Percentiles rank a stretch among this genome's conserved stretches.
Evolutionary conservation across 2,329 filamentous ascomycete species (phyloP).

Genomic region (Hymenoscyphus scutula): DNA sequence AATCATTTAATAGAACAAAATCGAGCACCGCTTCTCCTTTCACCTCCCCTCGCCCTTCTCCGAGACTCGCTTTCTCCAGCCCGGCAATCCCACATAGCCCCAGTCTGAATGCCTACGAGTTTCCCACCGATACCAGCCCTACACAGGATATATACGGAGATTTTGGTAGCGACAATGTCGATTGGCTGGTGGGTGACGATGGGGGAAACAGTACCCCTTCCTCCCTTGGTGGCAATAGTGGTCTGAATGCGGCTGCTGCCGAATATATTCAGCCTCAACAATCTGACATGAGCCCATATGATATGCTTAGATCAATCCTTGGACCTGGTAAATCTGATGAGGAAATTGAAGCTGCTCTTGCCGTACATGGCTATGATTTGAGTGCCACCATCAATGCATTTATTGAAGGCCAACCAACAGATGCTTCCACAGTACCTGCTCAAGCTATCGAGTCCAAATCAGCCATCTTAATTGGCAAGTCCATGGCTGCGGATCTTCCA

Average conservation of each 20-base stretch:
- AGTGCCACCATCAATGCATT: constrained; percentile 87
- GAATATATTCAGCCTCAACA: constrained; percentile 69
- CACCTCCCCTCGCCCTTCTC: constrained; percentile 88
- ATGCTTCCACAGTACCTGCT: constrained; percentile 45
- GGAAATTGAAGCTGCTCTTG: constrained; percentile 88
- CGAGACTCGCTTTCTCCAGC: constrained; percentile 83
- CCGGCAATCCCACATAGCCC: constrained; percentile 92
- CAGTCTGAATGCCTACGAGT: constrained; percentile 91
- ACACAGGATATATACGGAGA: constrained; percentile 86
- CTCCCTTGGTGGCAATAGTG: constrained; percentile 62
- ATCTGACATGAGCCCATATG: constrained; percentile 94
- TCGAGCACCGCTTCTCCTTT: constrained; percentile 85
- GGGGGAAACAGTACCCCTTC: constrained; percentile 78
- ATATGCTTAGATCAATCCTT: constrained; percentile 93
- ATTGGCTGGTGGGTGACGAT: constrained; percentile 92
- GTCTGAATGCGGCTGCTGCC: constrained; percentile 74
- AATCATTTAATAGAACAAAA: constrained; percentile 72
- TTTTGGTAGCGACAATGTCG: constrained; percentile 89
- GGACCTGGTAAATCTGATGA: constrained; percentile 87
- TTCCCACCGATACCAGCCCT: constrained; percentile 76
- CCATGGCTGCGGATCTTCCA: constrained; percentile 70
- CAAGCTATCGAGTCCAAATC: constrained; percentile 57
- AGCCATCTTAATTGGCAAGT: constrained; percentile 82
- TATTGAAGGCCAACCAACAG: constrained; percentile 68
- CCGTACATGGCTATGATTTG: constrained; percentile 86